phyloP scores from a whole-genome alignment of 169 alveolate species.

The Theileria sp. region DNA sequence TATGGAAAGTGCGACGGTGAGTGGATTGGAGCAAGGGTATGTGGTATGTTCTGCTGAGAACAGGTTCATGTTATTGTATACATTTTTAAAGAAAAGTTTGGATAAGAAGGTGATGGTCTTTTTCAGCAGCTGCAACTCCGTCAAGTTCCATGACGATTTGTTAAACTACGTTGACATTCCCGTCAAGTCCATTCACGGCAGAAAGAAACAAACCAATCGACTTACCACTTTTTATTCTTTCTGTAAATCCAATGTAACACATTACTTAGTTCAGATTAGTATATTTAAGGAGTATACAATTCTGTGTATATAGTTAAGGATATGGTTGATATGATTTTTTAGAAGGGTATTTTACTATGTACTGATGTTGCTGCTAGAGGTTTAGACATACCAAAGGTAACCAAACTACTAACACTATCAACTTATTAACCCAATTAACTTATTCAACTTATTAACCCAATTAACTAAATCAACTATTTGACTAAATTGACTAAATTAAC shows the following conservation, averaged over 20 bases:
- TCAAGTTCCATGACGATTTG: conserved; percentile 95
- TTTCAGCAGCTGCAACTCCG: conserved; percentile 96
- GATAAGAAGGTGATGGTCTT: conserved; percentile 95
- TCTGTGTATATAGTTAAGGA: not conserved
- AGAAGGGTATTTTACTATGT: conserved; percentile 92
- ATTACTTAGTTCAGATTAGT: conserved; percentile 12
- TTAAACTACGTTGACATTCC: conserved; percentile 97
- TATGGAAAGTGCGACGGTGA: conserved; percentile 89
- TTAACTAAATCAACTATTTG: too few species aligned
- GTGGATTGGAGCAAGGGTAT: conserved; percentile 96
- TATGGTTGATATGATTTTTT: not conserved
- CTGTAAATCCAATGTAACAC: conserved; percentile 83
- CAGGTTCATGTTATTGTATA: conserved; percentile 92
- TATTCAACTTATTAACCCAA: too few species aligned
- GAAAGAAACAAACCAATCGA: conserved; percentile 94
- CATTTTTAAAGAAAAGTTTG: conserved; percentile 93
- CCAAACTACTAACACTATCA: too few species aligned
- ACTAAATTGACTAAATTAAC: too few species aligned
- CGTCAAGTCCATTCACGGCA: conserved; percentile 94
- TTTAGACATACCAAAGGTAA: conserved; percentile 94
- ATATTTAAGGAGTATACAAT: too few species aligned
- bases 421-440: too few species aligned
- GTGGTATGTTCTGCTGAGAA: conserved; percentile 94
- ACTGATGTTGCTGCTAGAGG: conserved; percentile 99
- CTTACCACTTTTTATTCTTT: conserved; percentile 92